Base-by-base conservation (phyloP, 2,329 filamentous ascomycete genomes). In the Talaromyces verruculosus region DNA sequence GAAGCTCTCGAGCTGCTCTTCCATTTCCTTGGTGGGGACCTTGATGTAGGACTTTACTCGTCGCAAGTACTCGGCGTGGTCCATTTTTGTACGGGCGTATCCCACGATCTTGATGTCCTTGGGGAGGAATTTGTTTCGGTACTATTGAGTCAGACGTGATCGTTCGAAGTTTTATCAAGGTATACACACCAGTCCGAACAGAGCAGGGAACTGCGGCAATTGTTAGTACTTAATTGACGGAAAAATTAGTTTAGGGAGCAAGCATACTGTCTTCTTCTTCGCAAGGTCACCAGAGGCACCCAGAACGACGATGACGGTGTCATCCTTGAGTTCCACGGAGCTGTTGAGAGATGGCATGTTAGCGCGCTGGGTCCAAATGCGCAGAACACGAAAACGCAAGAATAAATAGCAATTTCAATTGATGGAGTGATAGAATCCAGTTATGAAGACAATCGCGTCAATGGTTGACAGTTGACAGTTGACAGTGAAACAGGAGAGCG, bases 1-100 rank as follows among this genome's bases (percentile, higher is more conserved):
- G 83, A 99, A 99, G 67, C 95, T 90, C 68, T 95, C 88, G 67
- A 99, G 86, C 80, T 98, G 93, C 82, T 97, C 90, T 84, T 99
- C 93, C 72, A 96, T 89, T 74, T 98, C 95, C 84, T 97, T 96
- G 72, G 94, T 97, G 17, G 95, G 95, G 17, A 93, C 95, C 87
- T 99, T 98, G 84, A 99, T 99, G 84, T 97, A 96, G 68, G 93
- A 97, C 83, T 91, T 94, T 81, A 99, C 93, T 72, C 95, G 88
- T 82, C 90, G 91, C 77, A 98, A 86, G 84, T 91, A 98, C 81
- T 99, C 95, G 70, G 92, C 89, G 76, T 94, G 93, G 83, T 98
- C 93, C 95, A 99, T 99, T 86, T 97, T 97, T 73, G 95, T 99
- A 78, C 95, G 90, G 74, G 95, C 95, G 92, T 99, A 99, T 84